Percentiles rank a stretch among this genome's conserved stretches.
These are phyloP conservation scores for Chloromonas sp. DNA, from an alignment of 163 green algal genomes.

Conservation along the genomic window DNA sequence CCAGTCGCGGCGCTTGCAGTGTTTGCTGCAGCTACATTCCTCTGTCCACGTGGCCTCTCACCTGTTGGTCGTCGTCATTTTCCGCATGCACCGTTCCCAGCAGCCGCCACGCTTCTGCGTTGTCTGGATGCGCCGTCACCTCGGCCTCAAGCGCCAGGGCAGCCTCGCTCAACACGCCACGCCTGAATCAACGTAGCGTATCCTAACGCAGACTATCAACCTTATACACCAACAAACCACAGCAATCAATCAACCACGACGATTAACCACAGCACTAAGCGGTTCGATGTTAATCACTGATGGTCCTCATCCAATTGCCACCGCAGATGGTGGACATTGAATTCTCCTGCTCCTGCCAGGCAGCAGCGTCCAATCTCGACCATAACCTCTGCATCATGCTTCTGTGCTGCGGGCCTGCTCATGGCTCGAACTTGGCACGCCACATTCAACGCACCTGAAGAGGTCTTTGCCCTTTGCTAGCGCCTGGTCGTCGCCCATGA, in stretches of 20 bases:
- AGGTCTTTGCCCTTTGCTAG: conserved; percentile 75
- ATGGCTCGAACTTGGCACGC: no score
- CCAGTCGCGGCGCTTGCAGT: background rate
- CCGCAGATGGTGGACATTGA: no score
- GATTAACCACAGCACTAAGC: no score
- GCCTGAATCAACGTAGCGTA: conserved; percentile 10
- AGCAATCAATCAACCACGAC: no score
- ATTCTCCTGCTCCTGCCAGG: no score
- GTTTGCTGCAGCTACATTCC: background rate
- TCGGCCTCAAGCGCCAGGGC: conserved; percentile 92
- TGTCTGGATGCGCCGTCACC: conserved; percentile 52
- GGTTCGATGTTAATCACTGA: no score
- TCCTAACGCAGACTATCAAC: no score
- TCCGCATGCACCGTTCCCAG: conserved; percentile 94
- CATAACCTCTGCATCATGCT: no score
- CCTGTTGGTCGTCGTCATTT: conserved; percentile 94
- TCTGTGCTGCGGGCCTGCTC: no score
- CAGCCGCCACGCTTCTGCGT: conserved; percentile 87
- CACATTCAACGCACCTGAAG: conserved; percentile 39
- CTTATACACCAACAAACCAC: no score
- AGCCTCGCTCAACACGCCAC: conserved; percentile 79
- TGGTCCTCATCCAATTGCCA: no score
- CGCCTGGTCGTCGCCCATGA: conserved; percentile 56
- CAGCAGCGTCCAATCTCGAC: no score
- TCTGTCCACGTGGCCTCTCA: conserved; percentile 3